A percentile compares a stretch with the other conserved stretches of the same genome.
phyloP scores from a whole-genome alignment of 495 filamentous ascomycete genomes.

The Neurospora sp. region DNA sequence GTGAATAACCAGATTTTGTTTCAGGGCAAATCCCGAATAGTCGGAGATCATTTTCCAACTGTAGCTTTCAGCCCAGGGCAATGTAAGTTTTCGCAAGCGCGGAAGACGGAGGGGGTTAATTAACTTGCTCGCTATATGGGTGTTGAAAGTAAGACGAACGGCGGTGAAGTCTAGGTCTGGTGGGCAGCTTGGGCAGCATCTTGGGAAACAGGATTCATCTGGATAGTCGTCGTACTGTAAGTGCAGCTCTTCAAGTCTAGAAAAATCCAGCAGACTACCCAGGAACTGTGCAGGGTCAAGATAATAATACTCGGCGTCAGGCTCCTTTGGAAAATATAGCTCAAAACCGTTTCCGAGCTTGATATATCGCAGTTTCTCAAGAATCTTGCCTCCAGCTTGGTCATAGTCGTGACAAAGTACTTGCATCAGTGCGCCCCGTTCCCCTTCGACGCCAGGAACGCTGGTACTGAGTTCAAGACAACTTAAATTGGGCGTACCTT shows the following conservation, averaged over 20 bases:
- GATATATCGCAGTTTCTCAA: neutral
- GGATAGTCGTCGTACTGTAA: neutral
- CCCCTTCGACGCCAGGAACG: neutral
- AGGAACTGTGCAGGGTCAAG: neutral
- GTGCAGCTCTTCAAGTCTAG: neutral
- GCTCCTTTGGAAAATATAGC: neutral
- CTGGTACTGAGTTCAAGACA: neutral
- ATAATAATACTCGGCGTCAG: no score
- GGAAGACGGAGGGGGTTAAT: neutral
- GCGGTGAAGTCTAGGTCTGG: no score
- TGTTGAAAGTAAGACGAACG: neutral
- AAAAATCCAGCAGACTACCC: neutral
- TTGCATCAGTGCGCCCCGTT: neutral
- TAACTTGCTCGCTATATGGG: neutral
- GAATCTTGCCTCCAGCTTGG: neutral
- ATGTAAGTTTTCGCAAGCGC: neutral
- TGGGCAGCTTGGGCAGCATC: no score
- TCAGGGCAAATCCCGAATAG: neutral
- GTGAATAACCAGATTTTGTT: neutral
- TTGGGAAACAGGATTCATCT: neutral
- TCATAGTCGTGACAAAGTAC: neutral
- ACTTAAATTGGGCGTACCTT: neutral
- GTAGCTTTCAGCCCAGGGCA: neutral
- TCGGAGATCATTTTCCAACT: neutral
- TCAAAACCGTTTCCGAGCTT: neutral